Base-by-base conservation (phyloP, 2,329 filamentous ascomycete genomes). In the Claviceps africana region DNA sequence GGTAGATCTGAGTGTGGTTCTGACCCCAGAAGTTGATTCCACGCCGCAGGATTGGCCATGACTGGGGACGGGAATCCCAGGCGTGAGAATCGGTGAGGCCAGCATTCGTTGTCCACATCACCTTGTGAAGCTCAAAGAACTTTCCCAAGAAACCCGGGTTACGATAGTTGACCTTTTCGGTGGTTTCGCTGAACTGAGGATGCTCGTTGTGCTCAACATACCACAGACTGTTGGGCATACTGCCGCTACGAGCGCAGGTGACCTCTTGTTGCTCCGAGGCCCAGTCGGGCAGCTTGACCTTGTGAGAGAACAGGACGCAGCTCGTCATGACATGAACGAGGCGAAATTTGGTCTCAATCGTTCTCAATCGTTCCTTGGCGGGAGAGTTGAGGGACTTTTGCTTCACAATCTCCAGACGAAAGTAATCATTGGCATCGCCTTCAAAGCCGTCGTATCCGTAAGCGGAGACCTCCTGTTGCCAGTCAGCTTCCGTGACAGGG, bases 11-110 rank as follows among this genome's bases (percentile, higher is more conserved):
- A 55, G 89, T 88, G 67, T 95, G 78, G 62, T 96, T 79, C 62
- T 86, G 89, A 58, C 91, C 89, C 93, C 93, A 98, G 77, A 98
- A 98, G 74, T 98, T 98, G 77, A 98, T 98, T 62, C 93, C 93
- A 56, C 93, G 88, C 59, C 81, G 81, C 50, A 98, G 81, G 53
- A 94, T 79, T 22, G 93, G 93, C 93, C 93, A 98, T 7, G 89
- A 91, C 35, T 82, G 81, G 33, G 93, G 93, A 46, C 93, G 86
- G 47, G 93, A 97, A 67, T 98, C 93, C 93, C 94, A 98, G 50
- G 90, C 88, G 65, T 98, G 93, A 19, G 90, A 95, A 63, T 98
- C 93, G 28, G 93, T 88, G 48, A 98, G 81, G 44, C 93, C 93
- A 33, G 93, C 93, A 65, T 98, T 98, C 37, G 93, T 98, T 62